Evolutionary conservation across 2,329 filamentous ascomycete species (phyloP).

Genomic region (Thyridium curvatum): DNA sequence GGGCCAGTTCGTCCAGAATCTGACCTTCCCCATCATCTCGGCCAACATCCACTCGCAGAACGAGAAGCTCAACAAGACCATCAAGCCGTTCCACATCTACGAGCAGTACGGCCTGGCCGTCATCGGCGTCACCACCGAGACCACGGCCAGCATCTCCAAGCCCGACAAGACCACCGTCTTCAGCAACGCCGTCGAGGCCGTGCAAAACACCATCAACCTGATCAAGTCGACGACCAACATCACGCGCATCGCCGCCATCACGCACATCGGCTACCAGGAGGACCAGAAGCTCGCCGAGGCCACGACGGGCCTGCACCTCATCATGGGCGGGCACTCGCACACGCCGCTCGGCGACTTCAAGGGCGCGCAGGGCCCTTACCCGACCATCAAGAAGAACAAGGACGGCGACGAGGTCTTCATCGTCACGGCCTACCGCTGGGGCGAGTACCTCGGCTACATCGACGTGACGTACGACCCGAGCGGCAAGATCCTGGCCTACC

Average conservation of each 20-base stretch:
- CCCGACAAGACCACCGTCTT: slow-evolving; percentile 54
- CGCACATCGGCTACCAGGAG: slow-evolving; percentile 60
- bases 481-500: slow-evolving; percentile 56
- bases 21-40: slow-evolving; percentile 59
- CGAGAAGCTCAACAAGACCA: slow-evolving; percentile 51
- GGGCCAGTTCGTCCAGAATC: slow-evolving; percentile 53
- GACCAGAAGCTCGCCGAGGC: slow-evolving; percentile 54
- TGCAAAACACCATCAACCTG: slow-evolving; percentile 56
- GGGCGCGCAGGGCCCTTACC: slow-evolving; percentile 54
- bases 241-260: slow-evolving; percentile 58
- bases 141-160: slow-evolving; percentile 50
- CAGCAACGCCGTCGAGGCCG: slow-evolving; percentile 47
- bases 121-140: slow-evolving; percentile 58
- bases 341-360: slow-evolving; percentile 54
- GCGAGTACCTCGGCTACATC: slow-evolving; percentile 62
- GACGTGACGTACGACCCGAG: slow-evolving; percentile 56
- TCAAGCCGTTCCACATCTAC: slow-evolving; percentile 61
- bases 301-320: slow-evolving; percentile 59
- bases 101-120: slow-evolving; percentile 54
- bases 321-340: slow-evolving; percentile 58
- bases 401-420: slow-evolving; percentile 63
- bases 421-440: slow-evolving; percentile 63
- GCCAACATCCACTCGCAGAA: slow-evolving; percentile 59
- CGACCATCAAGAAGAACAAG: slow-evolving; percentile 54
- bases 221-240: slow-evolving; percentile 57